Evolutionary conservation across 2,329 filamentous ascomycete genomes (phyloP).

Genomic region (Xylariaceae sp.): DNA sequence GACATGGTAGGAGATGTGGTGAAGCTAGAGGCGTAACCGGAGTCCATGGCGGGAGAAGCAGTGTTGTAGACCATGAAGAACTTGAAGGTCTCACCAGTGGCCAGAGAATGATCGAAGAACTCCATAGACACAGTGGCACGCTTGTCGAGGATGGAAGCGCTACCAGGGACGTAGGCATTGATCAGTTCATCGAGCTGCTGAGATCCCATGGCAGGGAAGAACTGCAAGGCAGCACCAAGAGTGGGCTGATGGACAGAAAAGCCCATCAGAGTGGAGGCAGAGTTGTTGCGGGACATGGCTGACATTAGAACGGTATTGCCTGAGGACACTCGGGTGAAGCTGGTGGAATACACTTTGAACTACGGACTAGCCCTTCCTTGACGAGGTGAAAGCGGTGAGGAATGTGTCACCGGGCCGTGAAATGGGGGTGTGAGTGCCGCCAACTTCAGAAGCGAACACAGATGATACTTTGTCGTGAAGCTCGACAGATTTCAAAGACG

Average conservation of each 20-base stretch:
- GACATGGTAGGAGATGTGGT: constrained; percentile 48
- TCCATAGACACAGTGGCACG: constrained; percentile 54
- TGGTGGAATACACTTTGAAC: constrained; percentile 19
- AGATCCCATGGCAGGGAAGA: constrained; percentile 62
- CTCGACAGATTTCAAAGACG: not conserved
- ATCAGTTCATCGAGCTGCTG: constrained; percentile 59
- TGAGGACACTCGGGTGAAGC: constrained; percentile 8
- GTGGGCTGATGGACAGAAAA: constrained; percentile 59
- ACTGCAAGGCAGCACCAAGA: constrained; percentile 56
- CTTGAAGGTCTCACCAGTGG: constrained; percentile 57
- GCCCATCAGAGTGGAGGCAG: constrained; percentile 38
- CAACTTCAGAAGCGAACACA: constrained; percentile 13
- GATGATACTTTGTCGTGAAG: not conserved
- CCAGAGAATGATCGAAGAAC: constrained; percentile 51
- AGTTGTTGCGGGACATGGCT: constrained; percentile 35
- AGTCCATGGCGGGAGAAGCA: constrained; percentile 44
- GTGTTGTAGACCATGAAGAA: constrained; percentile 51
- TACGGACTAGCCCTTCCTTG: constrained; percentile 3
- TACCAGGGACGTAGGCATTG: constrained; percentile 52
- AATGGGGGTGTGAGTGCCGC: constrained; percentile 9
- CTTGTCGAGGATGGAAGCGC: constrained; percentile 54
- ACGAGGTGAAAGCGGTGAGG: constrained; percentile 4
- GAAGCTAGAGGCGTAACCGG: constrained; percentile 44
- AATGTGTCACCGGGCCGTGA: constrained; percentile 13
- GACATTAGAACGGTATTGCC: constrained; percentile 27